Evolutionary conservation across 2,329 filamentous ascomycete species (phyloP), one percentile per base, ranked within the genome.

Genomic region (Coccinonectria pachysandricola): DNA sequence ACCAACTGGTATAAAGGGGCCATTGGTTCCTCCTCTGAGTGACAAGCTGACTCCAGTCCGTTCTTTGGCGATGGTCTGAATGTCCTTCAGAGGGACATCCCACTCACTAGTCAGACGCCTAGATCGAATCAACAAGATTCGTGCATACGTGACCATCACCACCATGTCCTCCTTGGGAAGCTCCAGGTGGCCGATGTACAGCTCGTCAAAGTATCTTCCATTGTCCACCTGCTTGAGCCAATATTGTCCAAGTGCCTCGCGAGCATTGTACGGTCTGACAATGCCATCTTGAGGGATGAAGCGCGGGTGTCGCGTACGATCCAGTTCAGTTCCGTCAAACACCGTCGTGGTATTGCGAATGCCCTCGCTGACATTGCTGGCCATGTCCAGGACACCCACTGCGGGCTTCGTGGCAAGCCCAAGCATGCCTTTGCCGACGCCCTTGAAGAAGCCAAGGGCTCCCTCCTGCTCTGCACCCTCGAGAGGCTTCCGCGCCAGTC

Each of bases 151-250:
- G 34, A 98, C 70, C 73, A 96, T 84, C 24, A 87, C 79, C 30
- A 88, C 76, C 65, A 86, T 81, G 50, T 92, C 87, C 52, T 91
- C 84, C 34, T 78, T 75, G 8, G 85, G 82, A 14, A 98, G 71
- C 56, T 98, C 88, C 4, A 98, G 66, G 51, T 98, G 92, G 4
- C 87, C 92, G 53, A 98, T 91, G 60, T 98, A 98, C 50, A 85
- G 73, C 56, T 98, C 91, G 58, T 93, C 80, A 70, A 98, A 98
- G 65, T 88, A 96, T 54, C 87, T 91, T 35, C 91, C 91, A 39
- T 95, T 91, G 57, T 98, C 91, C 8, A 93, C 76, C 32, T 94
- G 93, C 67, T 98, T 98, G 39, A 98, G 76, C 92, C 91, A 98
- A 64, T 85, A 95, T 54, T 98, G 91, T 1, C 91, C 91, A 3